phyloP scores from a whole-genome alignment of 2,329 filamentous ascomycete genomes.

The Aureobasidium sp. region DNA sequence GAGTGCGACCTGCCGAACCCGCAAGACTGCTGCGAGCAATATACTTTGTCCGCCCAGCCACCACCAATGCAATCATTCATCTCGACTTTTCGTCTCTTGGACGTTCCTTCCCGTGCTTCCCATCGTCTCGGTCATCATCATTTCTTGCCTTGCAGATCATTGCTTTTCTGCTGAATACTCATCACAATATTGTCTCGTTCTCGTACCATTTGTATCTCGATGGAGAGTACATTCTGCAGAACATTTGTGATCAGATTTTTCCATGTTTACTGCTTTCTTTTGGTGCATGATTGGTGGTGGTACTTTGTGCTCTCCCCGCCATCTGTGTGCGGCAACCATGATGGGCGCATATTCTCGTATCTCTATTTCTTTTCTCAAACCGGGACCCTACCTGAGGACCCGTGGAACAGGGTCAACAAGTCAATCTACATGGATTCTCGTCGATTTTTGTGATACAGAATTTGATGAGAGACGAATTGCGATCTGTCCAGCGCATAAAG shows the following conservation, averaged over 20 bases:
- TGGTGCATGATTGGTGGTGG: not conserved
- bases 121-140: not conserved
- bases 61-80: not conserved
- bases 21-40: not conserved
- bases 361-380: not conserved
- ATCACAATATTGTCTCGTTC: not conserved
- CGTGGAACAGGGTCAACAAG: not conserved
- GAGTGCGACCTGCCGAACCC: constrained; percentile 1
- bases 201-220: not conserved
- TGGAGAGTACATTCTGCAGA: not conserved
- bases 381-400: not conserved
- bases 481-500: not conserved
- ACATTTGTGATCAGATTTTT: not conserved
- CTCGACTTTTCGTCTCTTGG: not conserved
- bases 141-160: not conserved
- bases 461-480: not conserved
- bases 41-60: not conserved
- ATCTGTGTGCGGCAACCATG: not conserved
- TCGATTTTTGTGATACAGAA: not conserved
- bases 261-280: not conserved
- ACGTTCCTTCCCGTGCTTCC: not conserved
- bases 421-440: not conserved
- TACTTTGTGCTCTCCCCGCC: not conserved
- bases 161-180: not conserved
- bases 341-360: not conserved